Evolutionary conservation across 2,329 filamentous ascomycete species (phyloP), one percentile per base, ranked within the genome.

Genomic region (Cryoendolithus antarcticus): DNA sequence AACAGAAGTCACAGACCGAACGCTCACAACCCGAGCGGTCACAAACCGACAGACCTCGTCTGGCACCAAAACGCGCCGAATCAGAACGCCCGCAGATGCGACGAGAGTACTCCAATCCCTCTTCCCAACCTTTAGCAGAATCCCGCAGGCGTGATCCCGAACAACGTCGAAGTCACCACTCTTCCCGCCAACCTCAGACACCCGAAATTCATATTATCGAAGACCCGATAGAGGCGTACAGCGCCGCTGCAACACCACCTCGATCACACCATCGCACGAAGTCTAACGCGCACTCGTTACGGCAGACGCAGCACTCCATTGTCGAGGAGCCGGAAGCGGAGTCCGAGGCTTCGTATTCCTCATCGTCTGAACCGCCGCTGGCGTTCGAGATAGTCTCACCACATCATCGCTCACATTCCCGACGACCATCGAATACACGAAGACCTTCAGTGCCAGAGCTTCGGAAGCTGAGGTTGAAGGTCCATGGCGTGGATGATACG

Each of bases 401-500:
- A 4, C 44, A 74, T 31, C 69, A 69, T n/a, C 64, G 66, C 15
- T 77, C 75, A 6, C 67, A 49, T 4, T 75, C 47, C 62, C 57
- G 58, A 8, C 55, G 59, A 7, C 55, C 56, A 33, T 27, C 24
- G 24, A 27, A 27, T 8, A 27, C 24, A 6, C 40, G 58, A 9
- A 54, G 58, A 9, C 55, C 56, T 32, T 38, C 39, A n/a, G 35
- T 74, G 41, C 74, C 76, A 1, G 81, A 85, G 5, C 69, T 91
- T 41, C 75, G 75, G 46, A 66, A 88, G 61, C 78, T 96, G 47
- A 77, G 88, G 30, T 78, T 95, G 58, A 98, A 98, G 67, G 86
- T 94, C 2, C 88, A 96, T 56, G 78, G 72, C 3, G 63, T 75
- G 2, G 82, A 86, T 33, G 91, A 98, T 55, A 91, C 86, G 27